A percentile compares a stretch with the other conserved stretches of the same genome.
phyloP scores from a whole-genome alignment of 2,329 filamentous ascomycete species.

The Anthostomella pinea region DNA sequence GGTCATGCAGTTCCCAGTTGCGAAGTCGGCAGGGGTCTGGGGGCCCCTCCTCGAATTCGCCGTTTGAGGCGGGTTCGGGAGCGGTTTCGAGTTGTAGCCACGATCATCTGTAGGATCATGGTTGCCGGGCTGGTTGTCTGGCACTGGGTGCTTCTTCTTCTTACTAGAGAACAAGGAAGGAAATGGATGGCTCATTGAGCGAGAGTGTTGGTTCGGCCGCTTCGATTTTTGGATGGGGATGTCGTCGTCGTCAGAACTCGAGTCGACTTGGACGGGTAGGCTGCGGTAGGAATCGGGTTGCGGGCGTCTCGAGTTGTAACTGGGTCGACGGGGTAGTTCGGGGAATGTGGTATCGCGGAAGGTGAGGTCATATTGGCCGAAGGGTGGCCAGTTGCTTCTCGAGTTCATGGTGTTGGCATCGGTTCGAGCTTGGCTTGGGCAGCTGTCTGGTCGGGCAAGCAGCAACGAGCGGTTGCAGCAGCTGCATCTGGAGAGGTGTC shows the following conservation, averaged over 20 bases:
- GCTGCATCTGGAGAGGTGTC: slow-evolving; percentile 9
- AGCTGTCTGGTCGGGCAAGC: slow-evolving; percentile 14
- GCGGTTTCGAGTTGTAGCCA: slow-evolving; percentile 30
- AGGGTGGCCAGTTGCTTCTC: slow-evolving; percentile 24
- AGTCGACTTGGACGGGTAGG: slow-evolving; percentile 32
- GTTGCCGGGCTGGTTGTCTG: slow-evolving; percentile 28
- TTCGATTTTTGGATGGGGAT: slow-evolving; percentile 23
- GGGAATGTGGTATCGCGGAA: slow-evolving; percentile 19
- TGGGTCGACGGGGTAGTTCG: slow-evolving; percentile 20
- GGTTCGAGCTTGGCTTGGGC: slow-evolving; percentile 6
- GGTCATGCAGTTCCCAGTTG: slow-evolving; percentile 77
- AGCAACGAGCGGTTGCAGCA: slow-evolving; percentile 3
- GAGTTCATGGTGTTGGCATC: slow-evolving; percentile 22
- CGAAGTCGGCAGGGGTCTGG: slow-evolving; percentile 47
- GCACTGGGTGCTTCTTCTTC: slow-evolving; percentile 51
- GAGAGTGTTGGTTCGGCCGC: slow-evolving; percentile 42
- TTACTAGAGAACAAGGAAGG: slow-evolving; percentile 64
- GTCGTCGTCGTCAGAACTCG: slow-evolving; percentile 39
- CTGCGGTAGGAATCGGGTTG: slow-evolving; percentile 22
- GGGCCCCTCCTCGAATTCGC: slow-evolving; percentile 27
- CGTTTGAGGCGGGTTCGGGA: slow-evolving; percentile 30
- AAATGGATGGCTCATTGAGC: slow-evolving; percentile 79
- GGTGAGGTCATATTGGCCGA: slow-evolving; percentile 27
- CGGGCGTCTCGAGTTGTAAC: slow-evolving; percentile 25
- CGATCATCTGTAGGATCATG: slow-evolving; percentile 46